Base-by-base conservation (phyloP, 495 filamentous ascomycete genomes). In the Penicillium dipodomyicola region DNA sequence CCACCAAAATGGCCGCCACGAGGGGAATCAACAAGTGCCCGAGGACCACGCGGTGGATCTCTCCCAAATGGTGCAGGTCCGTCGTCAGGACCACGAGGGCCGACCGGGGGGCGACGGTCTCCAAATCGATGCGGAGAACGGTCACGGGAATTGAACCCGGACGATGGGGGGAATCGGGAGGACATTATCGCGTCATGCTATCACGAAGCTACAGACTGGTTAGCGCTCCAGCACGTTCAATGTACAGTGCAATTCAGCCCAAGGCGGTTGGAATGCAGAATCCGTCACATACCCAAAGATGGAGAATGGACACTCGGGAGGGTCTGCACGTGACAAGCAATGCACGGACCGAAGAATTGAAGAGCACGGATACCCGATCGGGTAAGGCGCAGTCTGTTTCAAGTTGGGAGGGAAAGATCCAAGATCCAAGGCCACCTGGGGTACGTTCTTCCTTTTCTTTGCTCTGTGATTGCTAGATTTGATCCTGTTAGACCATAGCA, bases 41-140 rank as follows among this genome's bases (percentile, higher is more conserved):
- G 88, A 0, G 89, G 89, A 4, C 84, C 89, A 35, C 87, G 77
- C 2, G 89, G 89, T 0, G 88, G 86, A 48, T 84, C 82, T 49
- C 82, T 65, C 23, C 72, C 73, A 20, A 79, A 64, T 11, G 74
- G 67, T 33, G 67, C 54, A 56, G 62, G 71, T 12, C 60, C 67
- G 60, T 77, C 76, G 56, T 77, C 74, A 15, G 70, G 65, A 46
- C 71, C 71, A 49, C 76, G 74, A 49, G 75, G 69, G 41, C 69
- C 69, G 19, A 58, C 61, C 20, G 73, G 73, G n/a, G 71, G 71
- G 20, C 74, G 74, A 61, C 76, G 74, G 57, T 78, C 76, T 40
- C 69, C 67, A 56, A 76, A 79, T 57, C 76, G 74, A 57, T 70
- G 73, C 30, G 75, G 74, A 32, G 76, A 79, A 57, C 74, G 75